Conservation (phyloP, 176 grass and related monocot genomes). For the Saccharum spontaneum region DNA sequence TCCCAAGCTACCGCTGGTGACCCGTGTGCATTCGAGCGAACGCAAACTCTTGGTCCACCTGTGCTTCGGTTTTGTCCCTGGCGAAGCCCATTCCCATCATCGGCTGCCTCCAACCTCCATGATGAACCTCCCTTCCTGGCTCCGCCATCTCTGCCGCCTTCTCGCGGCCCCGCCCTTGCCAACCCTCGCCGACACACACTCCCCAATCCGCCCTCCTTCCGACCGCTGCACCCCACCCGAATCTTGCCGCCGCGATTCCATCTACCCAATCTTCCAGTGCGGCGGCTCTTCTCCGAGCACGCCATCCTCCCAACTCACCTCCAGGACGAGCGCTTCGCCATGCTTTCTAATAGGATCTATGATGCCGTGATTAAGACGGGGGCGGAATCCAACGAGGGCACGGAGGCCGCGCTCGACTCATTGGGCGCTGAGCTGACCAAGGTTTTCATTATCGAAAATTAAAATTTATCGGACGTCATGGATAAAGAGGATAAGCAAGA, state of each 20-base stretch:
- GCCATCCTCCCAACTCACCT: constrained; percentile 41
- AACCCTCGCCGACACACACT: neutral
- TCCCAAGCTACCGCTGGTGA: neutral
- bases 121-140: constrained; percentile 13
- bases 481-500: too few species aligned
- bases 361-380: constrained; percentile 27
- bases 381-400: constrained; percentile 39
- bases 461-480: too few species aligned
- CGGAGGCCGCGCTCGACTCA: constrained; percentile 31
- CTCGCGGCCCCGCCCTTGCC: constrained; percentile 19
- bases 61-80: neutral
- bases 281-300: constrained; percentile 40
- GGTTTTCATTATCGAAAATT: too few species aligned
- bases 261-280: neutral
- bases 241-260: neutral
- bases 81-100: neutral
- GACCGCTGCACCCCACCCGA: neutral
- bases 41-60: neutral
- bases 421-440: constrained; percentile 52
- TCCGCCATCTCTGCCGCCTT: constrained; percentile 39
- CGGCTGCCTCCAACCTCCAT: neutral
- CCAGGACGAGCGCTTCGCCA: constrained; percentile 27
- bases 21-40: neutral
- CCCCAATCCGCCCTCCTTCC: neutral
- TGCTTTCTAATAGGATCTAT: constrained; percentile 49